These are phyloP conservation scores for Pseudocohnilembus persalinus DNA, from an alignment of 169 alveolate species.

Conservation along the genomic window DNA sequence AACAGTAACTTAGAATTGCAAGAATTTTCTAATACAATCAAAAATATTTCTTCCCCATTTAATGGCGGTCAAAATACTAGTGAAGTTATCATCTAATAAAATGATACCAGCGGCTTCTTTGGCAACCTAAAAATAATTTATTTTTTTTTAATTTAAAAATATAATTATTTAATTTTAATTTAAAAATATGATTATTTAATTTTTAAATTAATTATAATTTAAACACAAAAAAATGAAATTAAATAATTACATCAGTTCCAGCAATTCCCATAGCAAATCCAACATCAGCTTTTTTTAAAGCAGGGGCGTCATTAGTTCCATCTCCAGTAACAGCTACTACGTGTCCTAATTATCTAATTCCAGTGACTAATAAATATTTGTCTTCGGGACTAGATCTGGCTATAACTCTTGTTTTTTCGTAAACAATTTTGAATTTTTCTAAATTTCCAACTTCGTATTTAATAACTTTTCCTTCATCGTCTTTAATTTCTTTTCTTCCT, in stretches of 20 bases:
- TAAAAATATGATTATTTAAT: too few species aligned
- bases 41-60: conserved; percentile 72
- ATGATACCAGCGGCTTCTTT: conserved; percentile 78
- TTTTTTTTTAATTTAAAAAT: too few species aligned
- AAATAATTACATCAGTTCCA: conserved; percentile 78
- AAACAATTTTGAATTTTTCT: conserved; percentile 40
- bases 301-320: conserved; percentile 81
- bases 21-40: conserved; percentile 77
- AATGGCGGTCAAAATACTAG: conserved; percentile 57
- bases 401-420: conserved; percentile 70
- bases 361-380: conserved; percentile 79
- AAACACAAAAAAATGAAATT: too few species aligned
- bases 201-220: too few species aligned
- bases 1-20: conserved; percentile 69
- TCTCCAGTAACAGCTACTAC: conserved; percentile 80
- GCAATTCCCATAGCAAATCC: conserved; percentile 96
- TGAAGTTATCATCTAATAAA: conserved; percentile 67
- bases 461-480: conserved; percentile 2
- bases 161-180: too few species aligned
- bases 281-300: conserved; percentile 79
- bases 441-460: conserved; percentile 29
- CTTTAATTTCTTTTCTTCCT: conserved; percentile 50
- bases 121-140: conserved; percentile 25
- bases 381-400: conserved; percentile 89
- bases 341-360: conserved; percentile 63